A percentile compares a stretch with the other conserved stretches of the same genome.
These are phyloP conservation scores for Globisporangium camurandrum DNA, from an alignment of 352 stramenopile genomes.

Conservation along the genomic window DNA sequence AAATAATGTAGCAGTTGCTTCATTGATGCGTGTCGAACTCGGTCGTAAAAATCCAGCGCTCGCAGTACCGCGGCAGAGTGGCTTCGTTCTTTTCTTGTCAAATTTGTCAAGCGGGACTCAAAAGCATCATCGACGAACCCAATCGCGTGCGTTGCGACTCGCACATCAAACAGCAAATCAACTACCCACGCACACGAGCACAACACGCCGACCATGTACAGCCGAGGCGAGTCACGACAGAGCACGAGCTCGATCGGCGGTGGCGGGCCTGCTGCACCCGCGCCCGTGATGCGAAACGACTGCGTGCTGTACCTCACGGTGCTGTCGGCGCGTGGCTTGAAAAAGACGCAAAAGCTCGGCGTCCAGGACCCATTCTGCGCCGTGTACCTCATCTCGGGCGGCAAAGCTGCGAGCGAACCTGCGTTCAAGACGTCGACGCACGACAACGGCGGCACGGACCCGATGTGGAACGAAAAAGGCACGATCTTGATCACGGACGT, in stretches of 20 bases:
- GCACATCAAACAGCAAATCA: no score
- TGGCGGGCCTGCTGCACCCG: not conserved
- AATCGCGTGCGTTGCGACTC: no score
- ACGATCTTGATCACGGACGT: conserved; percentile 67
- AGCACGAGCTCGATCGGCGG: conserved; percentile 12
- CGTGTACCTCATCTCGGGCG: conserved; percentile 46
- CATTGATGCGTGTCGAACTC: no score
- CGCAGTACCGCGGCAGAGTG: no score
- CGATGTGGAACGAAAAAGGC: conserved; percentile 71
- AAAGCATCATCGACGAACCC: no score
- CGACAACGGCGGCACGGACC: conserved; percentile 59
- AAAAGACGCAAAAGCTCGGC: conserved; percentile 58
- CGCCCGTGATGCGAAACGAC: conserved; percentile 46
- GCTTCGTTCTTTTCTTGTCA: no score
- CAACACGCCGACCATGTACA: conserved; percentile 6
- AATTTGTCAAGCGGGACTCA: no score
- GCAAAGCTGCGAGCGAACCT: conserved; percentile 38
- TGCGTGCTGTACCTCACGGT: conserved; percentile 66
- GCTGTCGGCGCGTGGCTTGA: conserved; percentile 52
- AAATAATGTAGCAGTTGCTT: no score
- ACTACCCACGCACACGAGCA: not conserved
- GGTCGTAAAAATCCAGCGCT: no score
- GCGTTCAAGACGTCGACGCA: conserved; percentile 68
- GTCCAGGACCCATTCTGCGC: conserved; percentile 72
- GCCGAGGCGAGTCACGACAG: conserved; percentile 8